Percentiles rank a stretch among this genome's conserved stretches.
These are phyloP conservation scores for Fonsecaea erecta DNA, from an alignment of 2,329 filamentous ascomycete species.

Conservation along the genomic window DNA sequence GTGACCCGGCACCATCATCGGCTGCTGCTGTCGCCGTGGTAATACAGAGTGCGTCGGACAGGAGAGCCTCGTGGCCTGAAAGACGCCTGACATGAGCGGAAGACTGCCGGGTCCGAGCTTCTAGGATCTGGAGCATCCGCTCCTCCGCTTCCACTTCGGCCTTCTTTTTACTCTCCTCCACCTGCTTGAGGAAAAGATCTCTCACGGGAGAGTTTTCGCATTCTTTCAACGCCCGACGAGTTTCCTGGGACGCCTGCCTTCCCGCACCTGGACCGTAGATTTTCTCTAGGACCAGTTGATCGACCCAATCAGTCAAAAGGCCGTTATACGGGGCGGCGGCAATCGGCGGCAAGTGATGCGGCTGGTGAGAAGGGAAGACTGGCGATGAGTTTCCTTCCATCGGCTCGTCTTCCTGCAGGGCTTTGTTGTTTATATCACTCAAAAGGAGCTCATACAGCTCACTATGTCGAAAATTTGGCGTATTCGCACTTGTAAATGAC, in stretches of 20 bases:
- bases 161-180: not conserved
- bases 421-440: not conserved
- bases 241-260: not conserved
- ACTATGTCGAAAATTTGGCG: not conserved
- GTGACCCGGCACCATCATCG: not conserved
- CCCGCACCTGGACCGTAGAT: not conserved
- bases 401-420: not conserved
- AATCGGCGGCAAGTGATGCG: constrained; percentile 2
- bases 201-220: not conserved
- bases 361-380: not conserved
- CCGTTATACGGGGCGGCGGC: not conserved
- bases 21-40: not conserved
- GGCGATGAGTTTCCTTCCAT: not conserved
- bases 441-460: not conserved
- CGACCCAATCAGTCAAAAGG: not conserved
- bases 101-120: not conserved
- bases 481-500: not conserved
- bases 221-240: not conserved
- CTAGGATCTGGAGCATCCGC: not conserved
- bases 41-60: constrained; percentile 19
- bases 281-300: constrained; percentile 1
- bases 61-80: constrained; percentile 11
- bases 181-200: not conserved
- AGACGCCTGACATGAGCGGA: not conserved
- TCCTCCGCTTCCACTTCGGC: not conserved